Percentiles rank a stretch among this genome's conserved stretches.
phyloP scores from a whole-genome alignment of 208 protist species.

The Herpetomonas samuelpessoai region DNA sequence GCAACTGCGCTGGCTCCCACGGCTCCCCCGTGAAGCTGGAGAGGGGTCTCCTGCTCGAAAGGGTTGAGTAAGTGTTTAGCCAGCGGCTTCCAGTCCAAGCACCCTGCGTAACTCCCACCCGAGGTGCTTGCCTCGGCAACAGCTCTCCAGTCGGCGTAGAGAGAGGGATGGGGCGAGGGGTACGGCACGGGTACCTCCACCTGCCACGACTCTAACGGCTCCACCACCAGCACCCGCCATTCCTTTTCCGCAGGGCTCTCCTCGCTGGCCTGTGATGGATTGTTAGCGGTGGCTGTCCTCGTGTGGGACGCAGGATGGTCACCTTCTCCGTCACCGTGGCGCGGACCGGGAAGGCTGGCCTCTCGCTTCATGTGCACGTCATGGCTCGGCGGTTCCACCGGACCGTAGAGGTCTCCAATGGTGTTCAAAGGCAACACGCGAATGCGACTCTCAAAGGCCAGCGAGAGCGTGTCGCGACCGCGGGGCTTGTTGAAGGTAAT shows the following conservation, averaged over 20 bases:
- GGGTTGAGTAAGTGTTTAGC: not conserved
- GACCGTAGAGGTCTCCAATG: conserved; percentile 34
- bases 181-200: conserved; percentile 39
- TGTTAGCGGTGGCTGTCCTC: conserved; percentile 19
- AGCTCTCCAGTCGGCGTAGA: conserved; percentile 42
- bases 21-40: not conserved
- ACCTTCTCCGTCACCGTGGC: not conserved
- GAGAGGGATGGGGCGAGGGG: conserved; percentile 54
- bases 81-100: not conserved
- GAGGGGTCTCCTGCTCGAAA: not conserved
- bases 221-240: conserved; percentile 65
- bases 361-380: not conserved
- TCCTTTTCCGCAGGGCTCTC: conserved; percentile 18
- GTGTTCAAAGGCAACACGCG: conserved; percentile 25
- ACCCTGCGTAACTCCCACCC: not conserved
- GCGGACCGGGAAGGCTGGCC: not conserved
- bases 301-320: no score
- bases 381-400: conserved; percentile 12
- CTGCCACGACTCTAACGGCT: conserved; percentile 35
- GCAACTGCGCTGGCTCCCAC: not conserved
- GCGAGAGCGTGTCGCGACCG: conserved; percentile 70
- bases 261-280: conserved; percentile 22
- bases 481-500: conserved; percentile 77
- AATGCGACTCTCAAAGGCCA: conserved; percentile 73
- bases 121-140: no score